Evolutionary conservation across 2,329 filamentous ascomycete genomes (phyloP).

Genomic region (Penicillium sp.): DNA sequence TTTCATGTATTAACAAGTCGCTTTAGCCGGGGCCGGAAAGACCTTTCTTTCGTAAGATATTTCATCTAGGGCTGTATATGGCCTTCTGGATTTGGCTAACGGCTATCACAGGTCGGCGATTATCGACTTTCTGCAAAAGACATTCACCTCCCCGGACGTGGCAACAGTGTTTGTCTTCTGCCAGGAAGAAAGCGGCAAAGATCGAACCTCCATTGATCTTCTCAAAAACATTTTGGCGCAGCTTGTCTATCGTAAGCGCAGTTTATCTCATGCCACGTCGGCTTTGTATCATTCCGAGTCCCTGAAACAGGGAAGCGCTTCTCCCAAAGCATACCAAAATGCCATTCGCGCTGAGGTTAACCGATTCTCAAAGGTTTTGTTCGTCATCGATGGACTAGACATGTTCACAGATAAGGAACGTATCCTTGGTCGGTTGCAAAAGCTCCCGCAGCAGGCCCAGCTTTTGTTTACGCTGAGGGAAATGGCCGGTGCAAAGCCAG

Average conservation of each 20-base stretch:
- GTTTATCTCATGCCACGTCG: conserved; percentile 20
- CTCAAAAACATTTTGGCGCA: conserved; percentile 28
- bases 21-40: conserved; percentile 30
- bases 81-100: neutral
- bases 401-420: conserved; percentile 27
- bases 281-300: conserved; percentile 24
- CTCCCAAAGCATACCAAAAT: conserved; percentile 29
- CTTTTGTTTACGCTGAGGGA: conserved; percentile 29
- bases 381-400: conserved; percentile 31
- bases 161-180: conserved; percentile 27
- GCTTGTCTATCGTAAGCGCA: conserved; percentile 27
- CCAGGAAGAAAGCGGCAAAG: conserved; percentile 25
- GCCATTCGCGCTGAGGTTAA: conserved; percentile 31
- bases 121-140: conserved; percentile 25
- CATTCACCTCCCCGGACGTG: conserved; percentile 28
- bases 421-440: conserved; percentile 27
- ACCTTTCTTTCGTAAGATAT: conserved; percentile 32
- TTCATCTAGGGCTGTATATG: too few relatives aligned
- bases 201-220: conserved; percentile 15
- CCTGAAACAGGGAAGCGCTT: conserved; percentile 16
- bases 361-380: conserved; percentile 26
- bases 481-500: conserved; percentile 1
- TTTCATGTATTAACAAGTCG: too few relatives aligned
- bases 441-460: conserved; percentile 29
- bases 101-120: conserved; percentile 18